These are phyloP conservation scores for Zygosaccharomyces kombuchaensis DNA, from an alignment of 805 yeast species.

Conservation along the genomic window DNA sequence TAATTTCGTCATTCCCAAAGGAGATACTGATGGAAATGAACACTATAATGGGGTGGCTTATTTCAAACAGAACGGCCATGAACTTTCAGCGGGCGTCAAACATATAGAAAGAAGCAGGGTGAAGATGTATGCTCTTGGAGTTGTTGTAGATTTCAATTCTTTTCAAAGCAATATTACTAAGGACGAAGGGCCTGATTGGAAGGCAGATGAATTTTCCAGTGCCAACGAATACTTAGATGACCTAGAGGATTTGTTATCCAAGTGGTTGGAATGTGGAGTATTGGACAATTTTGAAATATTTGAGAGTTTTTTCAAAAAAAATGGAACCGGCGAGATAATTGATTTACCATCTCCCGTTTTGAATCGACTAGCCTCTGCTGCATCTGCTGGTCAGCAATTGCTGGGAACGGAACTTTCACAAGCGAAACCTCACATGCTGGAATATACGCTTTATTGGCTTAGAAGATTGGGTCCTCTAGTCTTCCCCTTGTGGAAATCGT, in stretches of 20 bases:
- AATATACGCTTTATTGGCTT: constrained; percentile 25
- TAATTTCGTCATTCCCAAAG: constrained; percentile 43
- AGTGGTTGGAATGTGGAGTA: constrained; percentile 21
- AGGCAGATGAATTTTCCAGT: constrained; percentile 16
- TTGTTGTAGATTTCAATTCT: constrained; percentile 45
- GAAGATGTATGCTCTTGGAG: constrained; percentile 61
- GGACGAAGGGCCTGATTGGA: constrained; percentile 15
- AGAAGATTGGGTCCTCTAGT: constrained; percentile 33
- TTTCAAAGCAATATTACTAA: constrained; percentile 7
- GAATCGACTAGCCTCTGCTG: constrained; percentile 13
- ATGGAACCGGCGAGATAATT: constrained; percentile 10
- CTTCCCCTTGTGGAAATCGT: constrained; percentile 34
- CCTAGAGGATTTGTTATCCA: constrained; percentile 18
- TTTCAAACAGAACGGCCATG: constrained; percentile 43
- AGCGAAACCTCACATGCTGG: constrained; percentile 16
- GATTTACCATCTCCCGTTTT: constrained; percentile 16
- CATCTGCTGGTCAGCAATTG: constrained; percentile 6
- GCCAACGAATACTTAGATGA: constrained; percentile 21
- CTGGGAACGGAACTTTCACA: constrained; percentile 8
- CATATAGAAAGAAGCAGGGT: constrained; percentile 42
- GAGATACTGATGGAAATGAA: constrained; percentile 15
- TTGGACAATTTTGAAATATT: constrained; percentile 15
- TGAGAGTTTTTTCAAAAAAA: constrained; percentile 17
- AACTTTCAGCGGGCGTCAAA: constrained; percentile 18
- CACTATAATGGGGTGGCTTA: constrained; percentile 47